Percentiles rank a stretch among this genome's conserved stretches.
Evolutionary conservation across 805 yeast species (phyloP).

Genomic region (Yarrowia bubula): DNA sequence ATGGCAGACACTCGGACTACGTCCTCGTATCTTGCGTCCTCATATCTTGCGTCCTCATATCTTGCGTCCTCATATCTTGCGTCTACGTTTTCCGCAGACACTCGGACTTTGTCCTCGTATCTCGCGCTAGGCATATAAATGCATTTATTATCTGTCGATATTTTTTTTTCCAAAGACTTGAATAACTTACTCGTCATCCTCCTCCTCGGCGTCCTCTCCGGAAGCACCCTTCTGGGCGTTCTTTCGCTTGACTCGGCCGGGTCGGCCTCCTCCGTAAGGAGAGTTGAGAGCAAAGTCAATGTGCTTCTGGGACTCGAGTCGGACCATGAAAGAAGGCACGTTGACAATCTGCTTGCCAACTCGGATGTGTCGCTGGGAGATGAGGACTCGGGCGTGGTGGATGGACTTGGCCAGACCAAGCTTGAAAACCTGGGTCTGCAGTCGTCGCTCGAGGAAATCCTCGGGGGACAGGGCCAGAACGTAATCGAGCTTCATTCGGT

Average conservation of each 20-base stretch:
- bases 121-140: no score
- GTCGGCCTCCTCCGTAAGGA: constrained; percentile 99
- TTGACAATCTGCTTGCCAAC: constrained; percentile 99
- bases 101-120: no score
- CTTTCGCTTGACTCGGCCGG: constrained; percentile 99
- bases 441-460: constrained; percentile 99
- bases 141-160: background rate
- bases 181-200: constrained; percentile 30
- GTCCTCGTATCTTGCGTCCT: no score
- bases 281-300: constrained; percentile 98
- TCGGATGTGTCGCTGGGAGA: constrained; percentile 98
- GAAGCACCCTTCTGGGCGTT: constrained; percentile 63
- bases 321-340: constrained; percentile 99
- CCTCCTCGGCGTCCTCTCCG: constrained; percentile 69
- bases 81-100: no score
- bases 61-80: no score
- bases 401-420: constrained; percentile 98
- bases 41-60: no score
- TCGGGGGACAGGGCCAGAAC: constrained; percentile 96
- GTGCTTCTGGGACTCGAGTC: constrained; percentile 99
- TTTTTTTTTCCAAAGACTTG: background rate
- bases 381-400: constrained; percentile 99
- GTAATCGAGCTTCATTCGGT: constrained; percentile 99
- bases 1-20: no score
- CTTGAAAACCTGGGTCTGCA: constrained; percentile 99